Percentiles rank a stretch among this genome's conserved stretches.
phyloP scores from a whole-genome alignment of 2,329 filamentous ascomycete species.

The Endocalyx cinctus region DNA sequence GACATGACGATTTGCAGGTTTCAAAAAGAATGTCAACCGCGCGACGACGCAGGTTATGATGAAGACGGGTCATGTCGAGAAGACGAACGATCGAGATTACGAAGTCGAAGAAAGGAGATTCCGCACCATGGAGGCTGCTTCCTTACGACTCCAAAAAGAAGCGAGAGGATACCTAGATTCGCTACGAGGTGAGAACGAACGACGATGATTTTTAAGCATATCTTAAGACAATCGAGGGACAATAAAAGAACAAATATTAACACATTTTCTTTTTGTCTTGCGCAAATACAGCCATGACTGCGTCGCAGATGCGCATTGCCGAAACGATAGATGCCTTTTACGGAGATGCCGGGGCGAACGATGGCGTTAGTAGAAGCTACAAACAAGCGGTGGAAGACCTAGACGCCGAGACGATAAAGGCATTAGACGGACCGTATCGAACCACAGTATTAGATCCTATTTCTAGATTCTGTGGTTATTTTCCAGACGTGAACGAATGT shows the following conservation, averaged over 20 bases:
- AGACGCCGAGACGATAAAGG: conserved; percentile 97
- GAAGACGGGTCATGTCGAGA: conserved; percentile 98
- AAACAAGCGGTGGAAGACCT: conserved; percentile 98
- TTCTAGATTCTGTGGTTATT: conserved; percentile 93
- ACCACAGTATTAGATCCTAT: conserved; percentile 95
- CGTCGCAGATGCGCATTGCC: conserved; percentile 97
- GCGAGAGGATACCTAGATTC: conserved; percentile 97
- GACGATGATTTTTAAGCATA: neutral
- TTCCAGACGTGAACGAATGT: conserved; percentile 98
- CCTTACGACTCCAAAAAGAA: conserved; percentile 89
- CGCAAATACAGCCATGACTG: conserved; percentile 75
- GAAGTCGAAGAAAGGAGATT: conserved; percentile 97
- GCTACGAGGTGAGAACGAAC: conserved; percentile 62
- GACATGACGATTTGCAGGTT: conserved; percentile 46
- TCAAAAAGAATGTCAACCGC: conserved; percentile 97
- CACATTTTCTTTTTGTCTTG: too few species aligned
- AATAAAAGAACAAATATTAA: too few species aligned
- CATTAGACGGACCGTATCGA: conserved; percentile 90
- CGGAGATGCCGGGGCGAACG: conserved; percentile 88
- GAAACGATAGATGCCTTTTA: conserved; percentile 99
- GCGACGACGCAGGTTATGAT: conserved; percentile 99
- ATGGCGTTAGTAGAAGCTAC: conserved; percentile 94
- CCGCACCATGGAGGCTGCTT: conserved; percentile 94
- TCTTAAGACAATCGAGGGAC: too few species aligned
- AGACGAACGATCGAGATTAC: conserved; percentile 97